These are phyloP conservation scores for Haematococcus sp. DNA, from an alignment of 139 green algal genomes.

Conservation along the genomic window DNA sequence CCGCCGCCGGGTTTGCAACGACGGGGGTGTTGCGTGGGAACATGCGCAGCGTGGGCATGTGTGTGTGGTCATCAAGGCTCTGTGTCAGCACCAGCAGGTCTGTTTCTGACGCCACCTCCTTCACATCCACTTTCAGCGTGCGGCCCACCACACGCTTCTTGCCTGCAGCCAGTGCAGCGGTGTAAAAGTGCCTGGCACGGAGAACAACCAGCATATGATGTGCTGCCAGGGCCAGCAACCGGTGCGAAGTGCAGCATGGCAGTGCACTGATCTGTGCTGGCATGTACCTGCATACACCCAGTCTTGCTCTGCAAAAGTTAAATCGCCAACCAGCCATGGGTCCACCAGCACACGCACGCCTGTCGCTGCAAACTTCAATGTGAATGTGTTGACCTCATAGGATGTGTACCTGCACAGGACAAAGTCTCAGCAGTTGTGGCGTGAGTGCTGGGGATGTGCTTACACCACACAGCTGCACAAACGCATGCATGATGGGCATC, in stretches of 20 bases:
- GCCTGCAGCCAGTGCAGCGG: conserved; percentile 19
- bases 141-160: conserved; percentile 51
- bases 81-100: conserved; percentile 71
- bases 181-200: no score
- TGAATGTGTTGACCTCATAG: conserved; percentile 74
- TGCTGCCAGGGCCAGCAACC: no score
- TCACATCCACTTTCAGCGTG: conserved; percentile 45
- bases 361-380: conserved; percentile 53
- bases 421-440: no score
- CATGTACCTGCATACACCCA: conserved; percentile 62
- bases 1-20: conserved; percentile 63
- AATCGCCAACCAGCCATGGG: conserved; percentile 79
- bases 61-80: conserved; percentile 72
- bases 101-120: conserved; percentile 43
- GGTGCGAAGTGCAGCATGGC: no score
- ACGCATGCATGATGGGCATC: no score
- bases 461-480: no score
- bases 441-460: no score
- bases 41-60: conserved; percentile 67
- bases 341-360: conserved; percentile 75
- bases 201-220: no score
- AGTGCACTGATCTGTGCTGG: no score
- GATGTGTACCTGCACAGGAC: conserved; percentile 45
- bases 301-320: conserved; percentile 66
- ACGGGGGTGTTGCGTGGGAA: conserved; percentile 64